These are phyloP conservation scores for Lactarius sp. DNA, from an alignment of 768 basidiomycete species.

Conservation along the genomic window DNA sequence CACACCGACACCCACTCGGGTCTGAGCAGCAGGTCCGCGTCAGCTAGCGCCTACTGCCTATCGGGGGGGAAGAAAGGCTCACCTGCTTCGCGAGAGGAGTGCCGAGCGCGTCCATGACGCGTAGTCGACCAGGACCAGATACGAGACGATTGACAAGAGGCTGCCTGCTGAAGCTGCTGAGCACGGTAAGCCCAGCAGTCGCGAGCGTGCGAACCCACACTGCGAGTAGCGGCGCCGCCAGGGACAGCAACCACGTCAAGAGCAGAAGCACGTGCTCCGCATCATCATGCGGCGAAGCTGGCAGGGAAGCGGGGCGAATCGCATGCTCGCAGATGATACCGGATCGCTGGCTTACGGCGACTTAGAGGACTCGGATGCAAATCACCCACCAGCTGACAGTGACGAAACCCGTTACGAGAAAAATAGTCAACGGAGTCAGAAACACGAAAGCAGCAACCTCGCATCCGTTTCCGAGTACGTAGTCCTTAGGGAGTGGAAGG, in stretches of 20 bases:
- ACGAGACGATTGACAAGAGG: conserved; percentile 58
- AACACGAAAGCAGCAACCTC: conserved; percentile 43
- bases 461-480: too few species aligned
- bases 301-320: conserved; percentile 1
- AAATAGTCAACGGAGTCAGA: conserved; percentile 52
- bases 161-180: conserved; percentile 65
- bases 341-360: conserved; percentile 10
- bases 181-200: conserved; percentile 70
- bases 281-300: conserved; percentile 35
- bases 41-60: background rate
- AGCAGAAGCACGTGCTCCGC: conserved; percentile 63
- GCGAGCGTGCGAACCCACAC: conserved; percentile 88
- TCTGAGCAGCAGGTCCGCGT: background rate
- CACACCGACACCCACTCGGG: conserved; percentile 38
- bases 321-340: conserved; percentile 6
- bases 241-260: conserved; percentile 77
- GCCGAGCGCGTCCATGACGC: conserved; percentile 45
- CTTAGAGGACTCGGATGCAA: too few species aligned
- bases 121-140: conserved; percentile 58
- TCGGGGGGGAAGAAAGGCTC: background rate
- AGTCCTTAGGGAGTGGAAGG: too few species aligned
- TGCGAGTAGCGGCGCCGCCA: conserved; percentile 68
- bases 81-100: conserved; percentile 32
- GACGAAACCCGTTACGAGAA: conserved; percentile 63
- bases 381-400: conserved; percentile 54